Evolutionary conservation across 495 filamentous ascomycete species (phyloP).

Genomic region (Bacidia rubella): DNA sequence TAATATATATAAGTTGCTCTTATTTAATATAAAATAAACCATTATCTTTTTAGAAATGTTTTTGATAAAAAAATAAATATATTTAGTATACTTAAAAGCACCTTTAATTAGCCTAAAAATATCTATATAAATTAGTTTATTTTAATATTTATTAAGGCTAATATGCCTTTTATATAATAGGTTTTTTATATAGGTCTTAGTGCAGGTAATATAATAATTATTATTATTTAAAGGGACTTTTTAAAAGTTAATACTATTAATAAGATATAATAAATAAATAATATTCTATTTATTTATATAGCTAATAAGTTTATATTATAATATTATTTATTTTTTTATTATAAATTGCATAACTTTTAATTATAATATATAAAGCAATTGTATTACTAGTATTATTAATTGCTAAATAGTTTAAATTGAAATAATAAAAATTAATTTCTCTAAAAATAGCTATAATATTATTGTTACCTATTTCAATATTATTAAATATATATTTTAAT

Average conservation of each 20-base stretch:
- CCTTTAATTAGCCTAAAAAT: neutral
- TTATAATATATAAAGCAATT: too few relatives aligned
- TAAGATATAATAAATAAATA: neutral
- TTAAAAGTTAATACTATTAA: constrained; percentile 11
- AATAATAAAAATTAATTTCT: constrained; percentile 4
- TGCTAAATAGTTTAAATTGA: too few relatives aligned
- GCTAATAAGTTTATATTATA: constrained; percentile 3
- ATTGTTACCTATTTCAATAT: constrained; percentile 6
- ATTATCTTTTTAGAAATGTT: neutral
- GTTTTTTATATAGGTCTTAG: neutral
- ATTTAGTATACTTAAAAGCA: constrained; percentile 1
- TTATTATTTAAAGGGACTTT: constrained; percentile 7
- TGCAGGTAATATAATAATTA: constrained; percentile 8
- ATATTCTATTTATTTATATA: constrained; percentile 9
- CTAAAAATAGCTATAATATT: constrained; percentile 10
- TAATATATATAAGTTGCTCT: too few relatives aligned
- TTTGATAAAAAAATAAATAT: neutral
- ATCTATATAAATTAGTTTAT: neutral
- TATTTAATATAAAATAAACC: neutral
- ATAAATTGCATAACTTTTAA: constrained; percentile 7
- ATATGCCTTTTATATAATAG: neutral
- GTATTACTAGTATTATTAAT: too few relatives aligned
- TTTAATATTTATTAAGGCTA: constrained; percentile 4
- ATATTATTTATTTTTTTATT: constrained; percentile 9
- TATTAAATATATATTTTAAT: too few relatives aligned